Percentiles rank a stretch among this genome's conserved stretches.
phyloP scores from a whole-genome alignment of 176 grass and related monocot genomes.

The Phyllostachys edulis region DNA sequence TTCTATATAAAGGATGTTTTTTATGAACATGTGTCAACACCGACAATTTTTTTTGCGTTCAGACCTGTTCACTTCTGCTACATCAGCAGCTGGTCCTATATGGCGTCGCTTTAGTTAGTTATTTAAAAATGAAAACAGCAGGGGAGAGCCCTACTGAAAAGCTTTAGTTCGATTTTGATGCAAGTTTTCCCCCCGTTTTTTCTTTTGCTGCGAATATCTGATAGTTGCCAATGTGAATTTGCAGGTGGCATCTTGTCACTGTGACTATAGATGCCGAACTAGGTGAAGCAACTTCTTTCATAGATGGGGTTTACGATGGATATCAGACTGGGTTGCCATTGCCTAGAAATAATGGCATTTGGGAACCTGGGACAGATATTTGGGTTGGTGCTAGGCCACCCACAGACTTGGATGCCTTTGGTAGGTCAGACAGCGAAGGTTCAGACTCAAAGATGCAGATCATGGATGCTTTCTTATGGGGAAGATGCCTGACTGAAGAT shows the following conservation, averaged over 20 bases:
- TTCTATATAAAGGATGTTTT: background rate
- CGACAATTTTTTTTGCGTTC: background rate
- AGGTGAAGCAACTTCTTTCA: constrained; percentile 91
- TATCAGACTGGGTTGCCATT: constrained; percentile 85
- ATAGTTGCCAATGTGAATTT: constrained; percentile 36
- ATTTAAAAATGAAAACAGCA: background rate
- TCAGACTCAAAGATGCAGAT: constrained; percentile 95
- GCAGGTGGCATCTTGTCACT: constrained; percentile 96
- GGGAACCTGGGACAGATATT: constrained; percentile 79
- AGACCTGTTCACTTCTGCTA: constrained; percentile 21
- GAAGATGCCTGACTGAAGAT: constrained; percentile 89
- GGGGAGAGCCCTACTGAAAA: background rate
- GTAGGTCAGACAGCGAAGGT: constrained; percentile 94
- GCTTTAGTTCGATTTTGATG: too few species aligned
- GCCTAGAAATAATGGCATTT: constrained; percentile 63
- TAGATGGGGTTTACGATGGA: constrained; percentile 89
- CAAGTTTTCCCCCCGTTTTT: background rate
- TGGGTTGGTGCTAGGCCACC: constrained; percentile 91
- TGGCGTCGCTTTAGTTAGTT: constrained; percentile 26
- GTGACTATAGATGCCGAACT: constrained; percentile 93
- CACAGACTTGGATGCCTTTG: constrained; percentile 95
- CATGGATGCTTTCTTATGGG: constrained; percentile 99
- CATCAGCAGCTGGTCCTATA: constrained; percentile 8
- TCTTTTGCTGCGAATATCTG: constrained; percentile 1
- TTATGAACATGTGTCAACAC: background rate